Evolutionary conservation across 2,329 filamentous ascomycete species (phyloP), one percentile per base, ranked within the genome.

Genomic region (Aureobasidium zeae): DNA sequence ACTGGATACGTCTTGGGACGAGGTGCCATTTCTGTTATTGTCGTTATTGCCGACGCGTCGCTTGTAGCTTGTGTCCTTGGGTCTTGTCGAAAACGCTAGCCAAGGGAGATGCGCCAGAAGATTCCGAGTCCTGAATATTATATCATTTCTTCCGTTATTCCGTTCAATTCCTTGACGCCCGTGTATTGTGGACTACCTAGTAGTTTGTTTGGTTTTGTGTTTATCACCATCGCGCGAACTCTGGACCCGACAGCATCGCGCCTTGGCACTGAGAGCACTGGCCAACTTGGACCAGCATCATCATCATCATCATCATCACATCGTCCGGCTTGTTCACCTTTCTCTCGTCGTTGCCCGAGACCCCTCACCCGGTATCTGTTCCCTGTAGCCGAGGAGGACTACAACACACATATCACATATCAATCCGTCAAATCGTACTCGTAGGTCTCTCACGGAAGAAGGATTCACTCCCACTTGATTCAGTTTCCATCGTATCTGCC

Each of bases 1-100:
- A 37, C 48, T 6, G 51, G 47, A 46, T 51, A 53, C 17, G 49
- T 48, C 44, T 55, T 58, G n/a, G 46, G 44, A 21, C 44, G 44
- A 35, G 36, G 34, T n/a, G 44, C 44, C 44, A 46, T 46, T 30
- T 17, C 25, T 48, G 36, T 51, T 52, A n/a, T n/a, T n/a, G 36
- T 24, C 36, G 29, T 39, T 28, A 15, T 29, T 47, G 32, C 49
- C 52, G 53, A 47, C 13, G 55, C 29, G 57, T 51, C n/a, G n/a
- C n/a, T n/a, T n/a, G n/a, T n/a, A n/a, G n/a, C n/a, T n/a, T n/a
- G n/a, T 52, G 56, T 57, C 28, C 24, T 47, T 38, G 21, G 30
- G 22, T 16, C 38, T 42, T n/a, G 35, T 32, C 33, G 24, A 6
- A 3, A 31, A n/a, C n/a, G 19, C 21, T 24, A 45, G 31, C 42